phyloP scores from a whole-genome alignment of 2,329 filamentous ascomycete genomes.

The Phaeosphaeria sp. region DNA sequence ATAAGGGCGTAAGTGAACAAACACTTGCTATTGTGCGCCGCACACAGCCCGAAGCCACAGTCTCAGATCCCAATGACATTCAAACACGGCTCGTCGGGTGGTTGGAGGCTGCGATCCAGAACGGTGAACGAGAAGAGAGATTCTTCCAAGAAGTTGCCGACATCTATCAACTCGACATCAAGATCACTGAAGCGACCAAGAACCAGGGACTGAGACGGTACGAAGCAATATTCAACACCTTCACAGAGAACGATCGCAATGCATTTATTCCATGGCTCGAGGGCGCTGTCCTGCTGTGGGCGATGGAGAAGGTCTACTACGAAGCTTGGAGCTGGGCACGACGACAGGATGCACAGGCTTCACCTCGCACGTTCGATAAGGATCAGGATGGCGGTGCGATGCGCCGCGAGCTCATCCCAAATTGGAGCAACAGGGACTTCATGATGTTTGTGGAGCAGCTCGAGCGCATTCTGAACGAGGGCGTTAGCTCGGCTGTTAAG shows the following conservation, averaged over 20 bases:
- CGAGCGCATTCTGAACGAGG: slow-evolving; percentile 61
- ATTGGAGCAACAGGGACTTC: slow-evolving; percentile 71
- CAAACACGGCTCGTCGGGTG: slow-evolving; percentile 34
- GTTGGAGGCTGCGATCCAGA: slow-evolving; percentile 40
- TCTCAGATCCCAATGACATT: slow-evolving; percentile 23
- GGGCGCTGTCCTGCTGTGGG: slow-evolving; percentile 40
- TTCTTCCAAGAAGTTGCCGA: slow-evolving; percentile 42
- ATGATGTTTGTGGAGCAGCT: slow-evolving; percentile 64
- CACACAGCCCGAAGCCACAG: slow-evolving; percentile 14
- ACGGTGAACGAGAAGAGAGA: slow-evolving; percentile 37
- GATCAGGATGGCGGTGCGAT: slow-evolving; percentile 71
- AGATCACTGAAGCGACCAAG: slow-evolving; percentile 23
- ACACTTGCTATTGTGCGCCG: slow-evolving; percentile 16
- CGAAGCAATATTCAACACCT: slow-evolving; percentile 32
- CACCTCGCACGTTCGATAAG: slow-evolving; percentile 28
- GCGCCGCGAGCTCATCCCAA: slow-evolving; percentile 69
- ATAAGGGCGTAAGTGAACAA: slow-evolving; percentile 22
- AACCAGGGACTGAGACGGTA: slow-evolving; percentile 37
- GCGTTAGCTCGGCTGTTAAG: slow-evolving; percentile 26
- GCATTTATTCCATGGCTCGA: slow-evolving; percentile 42
- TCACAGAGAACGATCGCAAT: slow-evolving; percentile 9
- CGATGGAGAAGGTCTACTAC: slow-evolving; percentile 45
- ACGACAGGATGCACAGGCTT: slow-evolving; percentile 24
- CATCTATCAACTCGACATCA: slow-evolving; percentile 31
- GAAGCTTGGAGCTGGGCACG: slow-evolving; percentile 44